Evolutionary conservation across 2,329 filamentous ascomycete genomes (phyloP), one percentile per base, ranked within the genome.

Genomic region (Calcarisporium arbuscula): DNA sequence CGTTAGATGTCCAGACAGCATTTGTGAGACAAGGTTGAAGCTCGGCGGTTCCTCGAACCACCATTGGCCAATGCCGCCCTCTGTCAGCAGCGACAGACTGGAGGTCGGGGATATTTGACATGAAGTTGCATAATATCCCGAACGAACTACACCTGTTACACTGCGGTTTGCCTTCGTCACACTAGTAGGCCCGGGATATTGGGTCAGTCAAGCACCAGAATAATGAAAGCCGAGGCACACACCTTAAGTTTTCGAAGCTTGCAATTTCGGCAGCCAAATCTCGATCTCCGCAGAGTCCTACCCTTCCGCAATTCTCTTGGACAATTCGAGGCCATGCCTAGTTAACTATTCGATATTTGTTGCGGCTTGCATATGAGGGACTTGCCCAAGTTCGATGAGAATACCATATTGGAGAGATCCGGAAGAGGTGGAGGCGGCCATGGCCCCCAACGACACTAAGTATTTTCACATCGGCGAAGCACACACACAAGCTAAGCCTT

Each of bases 241-340:
- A 67, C 67, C 56, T 70, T 72, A 35, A 72, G 40, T 42, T 68
- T 68, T 39, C 68, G 46, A 5, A 71, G 57, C 47, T 71, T 71
- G 51, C 68, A 72, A 43, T 71, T 72, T 9, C 64, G 60, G 34
- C 68, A 72, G 21, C 68, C 68, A 39, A 53, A 57, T 48, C 64
- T 59, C 12, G 67, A 70, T 37, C 65, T 60, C 20, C 52, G 38
- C 26, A 17, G 11, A 10, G 35, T 18, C 40, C 20, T 43, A 15
- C 14, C 14, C n/a, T 20, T 9, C 25, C 20, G 16, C 18, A 5
- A 19, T 21, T n/a, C n/a, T n/a, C n/a, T n/a, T n/a, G n/a, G n/a
- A n/a, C n/a, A n/a, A n/a, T n/a, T n/a, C n/a, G n/a, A n/a, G n/a
- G n/a, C n/a, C n/a, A n/a, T n/a, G n/a, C n/a, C n/a, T n/a, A n/a